Percentiles rank a stretch among this genome's conserved stretches.
These are phyloP conservation scores for Podospora pseudocomata DNA, from an alignment of 495 filamentous ascomycete genomes.

Conservation along the genomic window DNA sequence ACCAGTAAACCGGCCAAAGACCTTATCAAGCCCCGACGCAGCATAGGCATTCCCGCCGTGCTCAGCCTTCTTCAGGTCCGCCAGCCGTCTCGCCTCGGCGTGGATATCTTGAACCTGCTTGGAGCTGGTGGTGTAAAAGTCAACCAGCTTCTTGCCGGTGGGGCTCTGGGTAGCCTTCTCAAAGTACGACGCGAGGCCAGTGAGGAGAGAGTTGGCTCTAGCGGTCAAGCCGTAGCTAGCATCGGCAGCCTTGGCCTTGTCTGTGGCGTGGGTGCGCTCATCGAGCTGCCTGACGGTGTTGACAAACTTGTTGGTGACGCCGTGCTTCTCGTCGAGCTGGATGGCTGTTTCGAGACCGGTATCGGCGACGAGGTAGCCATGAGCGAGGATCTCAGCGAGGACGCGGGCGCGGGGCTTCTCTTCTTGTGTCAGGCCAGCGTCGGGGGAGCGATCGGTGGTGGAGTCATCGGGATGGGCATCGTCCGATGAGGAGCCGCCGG, in stretches of 20 bases:
- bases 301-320: constrained; percentile 74
- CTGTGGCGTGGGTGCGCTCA: constrained; percentile 71
- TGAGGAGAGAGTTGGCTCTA: constrained; percentile 61
- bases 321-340: constrained; percentile 85
- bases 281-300: constrained; percentile 71
- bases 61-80: constrained; percentile 78
- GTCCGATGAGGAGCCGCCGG: constrained; percentile 47
- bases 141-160: constrained; percentile 76
- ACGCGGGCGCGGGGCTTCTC: constrained; percentile 93
- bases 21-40: constrained; percentile 44
- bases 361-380: constrained; percentile 87
- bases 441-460: constrained; percentile 48
- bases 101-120: constrained; percentile 93
- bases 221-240: constrained; percentile 67
- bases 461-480: constrained; percentile 45
- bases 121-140: constrained; percentile 76
- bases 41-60: constrained; percentile 47
- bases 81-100: constrained; percentile 78
- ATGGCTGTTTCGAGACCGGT: constrained; percentile 80
- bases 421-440: constrained; percentile 69
- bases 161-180: constrained; percentile 85
- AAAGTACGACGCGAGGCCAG: constrained; percentile 70
- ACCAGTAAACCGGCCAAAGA: constrained; percentile 31
- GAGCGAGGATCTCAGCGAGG: constrained; percentile 89
- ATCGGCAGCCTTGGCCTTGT: constrained; percentile 73